Evolutionary conservation across 208 protist species (phyloP), one percentile per base, ranked within the genome.

Genomic region (Blechomonas ayalai): DNA sequence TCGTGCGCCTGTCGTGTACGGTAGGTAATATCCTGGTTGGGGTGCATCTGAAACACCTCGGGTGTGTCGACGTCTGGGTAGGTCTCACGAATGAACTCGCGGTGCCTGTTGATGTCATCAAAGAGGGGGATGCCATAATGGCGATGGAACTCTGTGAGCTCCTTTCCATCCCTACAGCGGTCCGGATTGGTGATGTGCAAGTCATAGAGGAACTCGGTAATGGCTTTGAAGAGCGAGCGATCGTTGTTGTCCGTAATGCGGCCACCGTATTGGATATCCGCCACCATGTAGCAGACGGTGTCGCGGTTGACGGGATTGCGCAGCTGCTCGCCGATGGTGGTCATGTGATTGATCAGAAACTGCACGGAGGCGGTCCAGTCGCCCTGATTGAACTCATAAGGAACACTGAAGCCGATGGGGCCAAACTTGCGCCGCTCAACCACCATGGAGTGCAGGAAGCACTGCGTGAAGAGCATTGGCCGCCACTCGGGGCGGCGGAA

Each of bases 221-320:
- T 98, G 18, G 96, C 96, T 71, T 97, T 98, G 73, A 99, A 97
- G 31, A 98, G 80, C n/a, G 89, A 80, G 36, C 92, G 75, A 65
- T 99, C 97, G 61, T 90, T 97, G 71, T 98, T 97, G 69, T 99
- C 97, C 20, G 97, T 99, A 65, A 99, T 97, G 52, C 96, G 86
- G 18, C 97, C 97, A 47, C 97, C 97, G 77, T 99, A 99, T 75
- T 99, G 96, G 60, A 99, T 97, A 64, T 99, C 97, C 32, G 90
- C 86, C 16, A 99, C 88, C 93, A 98, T 98, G 81, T 99, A 99
- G 66, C 85, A 90, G 40, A 97, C 81, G 9, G 92, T 97, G 55
- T 94, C 85, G 54, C 89, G 90, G 51, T 90, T 92, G 24, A 97
- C 88, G 24, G 85, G 73, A 56, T 90, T 92, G 57, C 93, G 93